Evolutionary conservation across 768 basidiomycete species (phyloP), one percentile per base, ranked within the genome.

Genomic region (Obba rivulosa): DNA sequence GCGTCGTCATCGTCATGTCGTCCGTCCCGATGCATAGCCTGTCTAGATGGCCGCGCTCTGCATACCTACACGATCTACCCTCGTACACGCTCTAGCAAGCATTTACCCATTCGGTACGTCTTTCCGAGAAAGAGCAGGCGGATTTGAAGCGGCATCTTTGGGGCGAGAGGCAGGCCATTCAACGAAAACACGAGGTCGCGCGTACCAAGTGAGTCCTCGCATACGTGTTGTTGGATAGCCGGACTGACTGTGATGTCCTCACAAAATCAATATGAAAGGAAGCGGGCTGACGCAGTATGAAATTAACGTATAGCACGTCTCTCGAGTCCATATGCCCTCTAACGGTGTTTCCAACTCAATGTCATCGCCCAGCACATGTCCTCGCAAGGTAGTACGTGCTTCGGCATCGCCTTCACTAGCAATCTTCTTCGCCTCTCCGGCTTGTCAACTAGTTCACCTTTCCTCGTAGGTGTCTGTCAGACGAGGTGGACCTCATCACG

Each of bases 201-300:
- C 72, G 70, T 52, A 83, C 76, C 21, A 87, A 83, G 86, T 86
- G 57, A 43, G 79, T 35, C 45, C 24, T 53, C 36, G 37, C 48
- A 34, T 35, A 17, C 14, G 21, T 25, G 7, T 45, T 28, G 20
- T 24, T 46, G 22, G 20, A 22, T 21, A 24, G n/a, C 34, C 35
- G 22, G 13, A 34, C 41, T 44, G 8, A 36, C 10, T n/a, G n/a
- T 34, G 14, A 22, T n/a, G n/a, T 41, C 31, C 25, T 48, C 34
- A 0, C 47, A 91, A 88, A 66, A 85, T 84, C 16, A 71, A 60
- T 17, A 72, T 92, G 68, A 80, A 84, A 52, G 83, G 84, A 39
- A 71, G 72, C 38, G 69, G 74, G 28, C 53, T 91, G 50, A 81
- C 85, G 22, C 80, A 81, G 57, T 83, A 83, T 45, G 87, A 90